Base-by-base conservation (phyloP, 1,139 yeast genomes). In the Suhomyces wounanorum region DNA sequence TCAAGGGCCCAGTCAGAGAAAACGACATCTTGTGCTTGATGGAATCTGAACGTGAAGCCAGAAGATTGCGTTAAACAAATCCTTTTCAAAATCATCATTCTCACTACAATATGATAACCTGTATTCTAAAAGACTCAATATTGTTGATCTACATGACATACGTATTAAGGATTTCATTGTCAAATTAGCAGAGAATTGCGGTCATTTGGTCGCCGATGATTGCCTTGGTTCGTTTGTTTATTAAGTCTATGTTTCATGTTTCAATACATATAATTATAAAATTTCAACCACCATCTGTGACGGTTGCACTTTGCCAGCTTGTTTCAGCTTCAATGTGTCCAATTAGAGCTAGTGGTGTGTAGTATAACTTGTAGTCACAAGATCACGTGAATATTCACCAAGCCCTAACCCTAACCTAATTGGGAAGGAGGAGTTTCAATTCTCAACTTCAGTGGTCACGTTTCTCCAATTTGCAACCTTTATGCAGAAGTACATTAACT, bases 21-120 rank as follows among this genome's bases (percentile, higher is more conserved):
- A 90, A 92, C 82, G 99, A 94, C 79, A 90, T 94, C 81, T 88
- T 94, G 78, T 94, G 97, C 79, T 86, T 94, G 78, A 94, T 94
- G 97, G 98, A 94, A 84, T 94, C 98, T 68, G 98, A 94, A 85
- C 94, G 98, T 87, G 98, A 94, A 85, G 99, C 98, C 72, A 87
- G 95, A 82, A 76, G 81, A 75, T 77, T 77, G 67, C 81, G 81
- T 74, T 77, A 75, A 68, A 39, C 53, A 47, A 43, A 37, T 42
- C 45, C 44, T 47, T 38, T 13, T 21, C 40, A 49, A 45, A 23
- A 39, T 45, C 53, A 51, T 47, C 53, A 43, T 46, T 46, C 46
- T 51, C 46, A 50, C 44, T 40, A 47, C 51, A 36, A 45, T 48
- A 48, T 43, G 43, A 50, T 50, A 43, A 42, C 50, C 50, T 50